Percentiles rank a stretch among this genome's conserved stretches.
phyloP scores from a whole-genome alignment of 768 basidiomycete genomes.

The Mycena haematopus region DNA sequence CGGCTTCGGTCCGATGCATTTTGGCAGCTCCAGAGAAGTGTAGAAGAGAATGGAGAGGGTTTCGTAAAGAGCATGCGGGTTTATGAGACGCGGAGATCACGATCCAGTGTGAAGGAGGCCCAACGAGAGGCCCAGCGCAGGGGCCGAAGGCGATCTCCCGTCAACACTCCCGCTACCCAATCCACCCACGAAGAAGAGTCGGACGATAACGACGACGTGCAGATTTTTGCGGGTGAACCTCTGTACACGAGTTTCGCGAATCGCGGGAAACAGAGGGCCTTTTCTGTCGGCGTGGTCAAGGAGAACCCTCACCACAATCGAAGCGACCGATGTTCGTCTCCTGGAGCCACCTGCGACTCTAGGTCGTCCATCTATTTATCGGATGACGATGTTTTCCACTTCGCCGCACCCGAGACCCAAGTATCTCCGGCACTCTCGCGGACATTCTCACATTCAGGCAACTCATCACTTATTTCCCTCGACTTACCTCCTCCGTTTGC shows the following conservation, averaged over 20 bases:
- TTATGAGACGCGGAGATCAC: conserved; percentile 62
- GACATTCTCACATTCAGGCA: conserved; percentile 43
- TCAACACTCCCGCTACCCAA: conserved; percentile 32
- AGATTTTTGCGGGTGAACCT: conserved; percentile 57
- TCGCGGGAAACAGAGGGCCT: conserved; percentile 47
- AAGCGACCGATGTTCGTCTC: conserved; percentile 40
- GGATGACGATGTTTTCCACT: conserved; percentile 40
- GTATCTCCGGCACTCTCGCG: conserved; percentile 45
- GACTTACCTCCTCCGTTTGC: conserved; percentile 32
- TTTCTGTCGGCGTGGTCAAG: conserved; percentile 53
- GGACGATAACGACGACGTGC: conserved; percentile 51
- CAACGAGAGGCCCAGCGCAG: conserved; percentile 50
- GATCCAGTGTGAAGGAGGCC: conserved; percentile 46
- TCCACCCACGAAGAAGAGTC: conserved; percentile 28
- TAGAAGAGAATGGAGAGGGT: conserved; percentile 69
- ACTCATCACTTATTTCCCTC: conserved; percentile 49
- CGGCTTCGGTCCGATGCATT: conserved; percentile 68
- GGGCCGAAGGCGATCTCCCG: conserved; percentile 46
- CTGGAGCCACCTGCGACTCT: conserved; percentile 35
- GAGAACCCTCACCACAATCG: conserved; percentile 36
- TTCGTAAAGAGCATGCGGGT: conserved; percentile 77
- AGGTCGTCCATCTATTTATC: conserved; percentile 39
- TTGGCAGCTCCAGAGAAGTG: conserved; percentile 65
- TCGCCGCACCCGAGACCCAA: conserved; percentile 24
- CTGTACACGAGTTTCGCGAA: conserved; percentile 30